Evolutionary conservation across 78 protist genomes (phyloP).

Genomic region (Parvularia atlantis): DNA sequence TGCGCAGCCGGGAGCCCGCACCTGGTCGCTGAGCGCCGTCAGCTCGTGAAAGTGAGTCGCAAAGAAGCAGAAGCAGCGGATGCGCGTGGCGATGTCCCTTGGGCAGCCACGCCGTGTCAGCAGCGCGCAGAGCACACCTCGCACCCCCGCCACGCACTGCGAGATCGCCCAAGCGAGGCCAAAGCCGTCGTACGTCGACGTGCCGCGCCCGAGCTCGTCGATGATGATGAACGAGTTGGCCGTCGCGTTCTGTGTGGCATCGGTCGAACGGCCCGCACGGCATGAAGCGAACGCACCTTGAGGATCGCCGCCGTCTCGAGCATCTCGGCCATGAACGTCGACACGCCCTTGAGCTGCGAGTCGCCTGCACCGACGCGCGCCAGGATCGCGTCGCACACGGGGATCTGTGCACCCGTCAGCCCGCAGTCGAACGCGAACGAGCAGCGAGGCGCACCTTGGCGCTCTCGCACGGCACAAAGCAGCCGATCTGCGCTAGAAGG

Average conservation of each 20-base stretch:
- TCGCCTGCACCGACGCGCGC: slow-evolving; percentile 97
- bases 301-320: slow-evolving; percentile 89
- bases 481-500: slow-evolving; percentile 96
- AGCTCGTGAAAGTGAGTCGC: slow-evolving; percentile 97
- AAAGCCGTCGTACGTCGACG: slow-evolving; percentile 97
- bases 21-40: slow-evolving; percentile 34
- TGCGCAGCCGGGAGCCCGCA: too few relatives aligned
- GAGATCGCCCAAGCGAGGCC: slow-evolving; percentile 97
- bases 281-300: slow-evolving; percentile 22
- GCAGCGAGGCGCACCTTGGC: too few relatives aligned
- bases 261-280: background rate
- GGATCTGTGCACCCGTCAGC: slow-evolving; percentile 4
- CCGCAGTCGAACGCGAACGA: background rate
- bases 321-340: slow-evolving; percentile 99
- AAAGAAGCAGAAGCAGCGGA: slow-evolving; percentile 64
- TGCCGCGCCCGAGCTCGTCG: slow-evolving; percentile 98
- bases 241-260: slow-evolving; percentile 49
- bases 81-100: slow-evolving; percentile 33
- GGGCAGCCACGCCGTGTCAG: too few relatives aligned
- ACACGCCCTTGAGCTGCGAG: slow-evolving; percentile 79
- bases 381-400: slow-evolving; percentile 70
- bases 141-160: slow-evolving; percentile 43
- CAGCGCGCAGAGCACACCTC: too few relatives aligned
- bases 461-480: slow-evolving; percentile 82
- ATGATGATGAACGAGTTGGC: slow-evolving; percentile 74